Conservation (phyloP, 768 basidiomycete genomes). For the Phaeotremella fagi region DNA sequence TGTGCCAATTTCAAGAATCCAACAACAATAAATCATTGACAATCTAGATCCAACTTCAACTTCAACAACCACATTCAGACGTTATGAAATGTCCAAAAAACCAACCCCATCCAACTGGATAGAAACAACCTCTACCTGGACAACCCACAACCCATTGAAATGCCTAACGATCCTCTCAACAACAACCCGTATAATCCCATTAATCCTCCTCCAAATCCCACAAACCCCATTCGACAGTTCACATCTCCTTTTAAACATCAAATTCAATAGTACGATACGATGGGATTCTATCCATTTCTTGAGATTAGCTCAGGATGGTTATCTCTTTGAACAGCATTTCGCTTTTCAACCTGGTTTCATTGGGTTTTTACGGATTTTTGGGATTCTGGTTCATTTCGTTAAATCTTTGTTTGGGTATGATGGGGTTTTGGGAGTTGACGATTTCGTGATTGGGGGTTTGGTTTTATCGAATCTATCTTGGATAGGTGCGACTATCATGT, state of each 20-base stretch:
- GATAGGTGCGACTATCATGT: conserved; percentile 29
- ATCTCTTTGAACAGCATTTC: conserved; percentile 72
- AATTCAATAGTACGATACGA: conserved; percentile 53
- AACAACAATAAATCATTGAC: too few relatives aligned
- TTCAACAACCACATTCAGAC: too few relatives aligned
- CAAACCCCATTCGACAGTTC: conserved; percentile 29
- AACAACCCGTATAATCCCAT: conserved; percentile 9
- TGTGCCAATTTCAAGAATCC: too few relatives aligned
- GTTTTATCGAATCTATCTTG: conserved; percentile 21
- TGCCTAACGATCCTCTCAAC: too few relatives aligned
- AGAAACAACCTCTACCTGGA: too few relatives aligned
- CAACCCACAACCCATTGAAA: too few relatives aligned
- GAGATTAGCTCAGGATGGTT: conserved; percentile 59
- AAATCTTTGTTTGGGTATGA: not conserved
- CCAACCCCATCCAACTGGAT: too few relatives aligned
- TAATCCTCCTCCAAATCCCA: conserved; percentile 12
- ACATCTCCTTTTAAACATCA: conserved; percentile 3
- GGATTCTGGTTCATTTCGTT: conserved; percentile 14
- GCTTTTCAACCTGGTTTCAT: conserved; percentile 78
- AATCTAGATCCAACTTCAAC: too few relatives aligned
- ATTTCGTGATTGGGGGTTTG: conserved; percentile 30
- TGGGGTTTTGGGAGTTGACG: conserved; percentile 6
- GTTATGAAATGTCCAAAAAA: too few relatives aligned
- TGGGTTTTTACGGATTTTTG: conserved; percentile 52
- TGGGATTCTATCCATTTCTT: conserved; percentile 88